A percentile compares a stretch with the other conserved stretches of the same genome.
Evolutionary conservation across 2,329 filamentous ascomycete species (phyloP).

Genomic region (Coniochaeta sp.): DNA sequence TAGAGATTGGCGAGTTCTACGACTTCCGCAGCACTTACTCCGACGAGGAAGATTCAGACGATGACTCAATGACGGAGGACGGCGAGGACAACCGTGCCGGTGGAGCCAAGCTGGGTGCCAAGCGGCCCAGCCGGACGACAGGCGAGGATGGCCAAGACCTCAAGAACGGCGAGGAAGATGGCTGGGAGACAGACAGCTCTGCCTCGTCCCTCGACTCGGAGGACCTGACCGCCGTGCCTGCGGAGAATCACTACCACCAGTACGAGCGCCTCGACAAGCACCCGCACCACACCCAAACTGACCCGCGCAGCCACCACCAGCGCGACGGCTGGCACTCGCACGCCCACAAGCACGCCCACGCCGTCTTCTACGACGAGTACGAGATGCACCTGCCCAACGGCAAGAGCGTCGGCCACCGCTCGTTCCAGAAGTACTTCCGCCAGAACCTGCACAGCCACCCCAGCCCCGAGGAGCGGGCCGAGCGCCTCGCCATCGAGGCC

Average conservation of each 20-base stretch:
- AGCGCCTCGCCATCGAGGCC: too few species aligned
- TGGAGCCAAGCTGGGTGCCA: constrained; percentile 66
- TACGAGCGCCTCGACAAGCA: constrained; percentile 67
- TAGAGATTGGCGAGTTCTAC: constrained; percentile 94
- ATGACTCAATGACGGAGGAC: constrained; percentile 39
- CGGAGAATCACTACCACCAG: constrained; percentile 63
- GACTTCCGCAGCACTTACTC: constrained; percentile 96
- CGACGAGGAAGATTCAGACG: constrained; percentile 59
- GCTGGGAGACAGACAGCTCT: constrained; percentile 93
- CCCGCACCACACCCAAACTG: constrained; percentile 66
- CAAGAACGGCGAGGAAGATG: constrained; percentile 57
- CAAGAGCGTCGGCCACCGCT: constrained; percentile 82
- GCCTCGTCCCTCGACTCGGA: constrained; percentile 83
- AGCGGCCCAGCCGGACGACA: constrained; percentile 44
- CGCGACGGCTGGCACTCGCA: constrained; percentile 77
- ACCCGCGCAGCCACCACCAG: constrained; percentile 66
- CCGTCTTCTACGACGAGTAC: constrained; percentile 85
- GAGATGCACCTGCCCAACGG: constrained; percentile 91
- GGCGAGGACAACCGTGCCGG: constrained; percentile 31
- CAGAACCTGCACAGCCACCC: constrained; percentile 89
- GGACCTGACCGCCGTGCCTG: constrained; percentile 72
- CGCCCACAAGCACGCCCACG: constrained; percentile 66
- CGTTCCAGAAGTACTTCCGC: constrained; percentile 78
- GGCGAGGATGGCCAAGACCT: constrained; percentile 45
- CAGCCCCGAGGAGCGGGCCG: constrained; percentile 61